Evolutionary conservation across 148 eudicot species (phyloP), one percentile per base, ranked within the genome.

Genomic region (Diospyros kaki): DNA sequence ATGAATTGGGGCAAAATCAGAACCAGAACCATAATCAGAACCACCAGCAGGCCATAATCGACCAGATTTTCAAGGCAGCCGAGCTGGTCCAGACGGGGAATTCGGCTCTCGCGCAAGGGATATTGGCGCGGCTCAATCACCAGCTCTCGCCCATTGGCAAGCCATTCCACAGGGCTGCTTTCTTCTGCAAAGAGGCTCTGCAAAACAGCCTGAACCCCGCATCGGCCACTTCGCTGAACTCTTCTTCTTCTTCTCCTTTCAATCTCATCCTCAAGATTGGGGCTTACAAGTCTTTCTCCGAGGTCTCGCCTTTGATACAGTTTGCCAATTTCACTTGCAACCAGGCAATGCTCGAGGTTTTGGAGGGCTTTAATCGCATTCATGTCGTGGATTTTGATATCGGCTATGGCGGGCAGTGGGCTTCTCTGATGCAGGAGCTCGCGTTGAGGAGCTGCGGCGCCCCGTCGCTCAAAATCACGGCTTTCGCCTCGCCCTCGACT

Each of bases 101-200:
- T 71, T 83, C 84, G 38, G 79, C 81, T 82, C 97, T 86, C 90
- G 94, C 94, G 94, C 99, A 95, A 85, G 96, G 86, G 99, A 95
- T 95, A 95, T 95, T 95, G 99, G 99, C 99, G 99, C 99, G 99
- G 99, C 99, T 95, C 99, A 95, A 95, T 95, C 99, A 95, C 87
- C 97, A 86, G 89, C 91, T 88, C 83, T 87, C 93, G 64, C 84
- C 91, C 8, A 84, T 80, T n/a, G 88, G 90, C 67, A 94, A 90
- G 87, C 98, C 98, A 72, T 87, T 90, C 61, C 38, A 75, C 48
- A 82, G 97, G 87, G 93, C 91, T 76, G 90, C 97, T 75, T 89
- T 87, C 52, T 90, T 87, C 56, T 85, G 86, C 59, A 92, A 89
- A 83, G 98, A 94, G 65, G 97, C 97, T 11, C 78, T 94, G 48